Evolutionary conservation across 805 yeast genomes (phyloP).

Genomic region (Naumovozyma castellii): DNA sequence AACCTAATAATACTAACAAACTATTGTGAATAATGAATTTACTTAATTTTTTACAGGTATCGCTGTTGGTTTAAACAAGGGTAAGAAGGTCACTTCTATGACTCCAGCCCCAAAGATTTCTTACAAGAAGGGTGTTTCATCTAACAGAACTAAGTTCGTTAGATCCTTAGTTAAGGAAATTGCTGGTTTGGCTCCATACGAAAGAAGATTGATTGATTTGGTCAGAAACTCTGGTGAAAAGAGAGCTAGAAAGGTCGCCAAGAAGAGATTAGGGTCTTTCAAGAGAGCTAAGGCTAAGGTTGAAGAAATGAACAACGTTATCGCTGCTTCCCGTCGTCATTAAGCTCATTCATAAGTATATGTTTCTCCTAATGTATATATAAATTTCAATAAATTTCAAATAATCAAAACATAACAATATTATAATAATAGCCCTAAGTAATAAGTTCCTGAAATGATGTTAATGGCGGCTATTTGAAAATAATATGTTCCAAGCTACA

Average conservation of each 20-base stretch:
- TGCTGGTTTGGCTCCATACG: constrained; percentile 98
- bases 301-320: constrained; percentile 94
- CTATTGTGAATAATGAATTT: not conserved
- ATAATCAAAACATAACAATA: not conserved
- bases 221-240: constrained; percentile 99
- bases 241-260: constrained; percentile 99
- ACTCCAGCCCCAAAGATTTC: constrained; percentile 83
- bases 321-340: constrained; percentile 95
- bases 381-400: not conserved
- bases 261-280: constrained; percentile 99
- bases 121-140: constrained; percentile 91
- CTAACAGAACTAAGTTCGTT: constrained; percentile 94
- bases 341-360: constrained; percentile 28
- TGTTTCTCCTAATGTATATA: not conserved
- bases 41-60: constrained; percentile 49
- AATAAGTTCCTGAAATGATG: no score
- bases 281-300: constrained; percentile 99
- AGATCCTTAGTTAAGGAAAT: constrained; percentile 94
- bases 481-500: no score
- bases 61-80: constrained; percentile 98
- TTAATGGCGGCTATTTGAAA: no score
- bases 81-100: constrained; percentile 87
- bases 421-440: no score
- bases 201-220: constrained; percentile 98
- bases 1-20: not conserved